Evolutionary conservation across 2,329 filamentous ascomycete species (phyloP), one percentile per base, ranked within the genome.

Genomic region (Diaporthe sp.): DNA sequence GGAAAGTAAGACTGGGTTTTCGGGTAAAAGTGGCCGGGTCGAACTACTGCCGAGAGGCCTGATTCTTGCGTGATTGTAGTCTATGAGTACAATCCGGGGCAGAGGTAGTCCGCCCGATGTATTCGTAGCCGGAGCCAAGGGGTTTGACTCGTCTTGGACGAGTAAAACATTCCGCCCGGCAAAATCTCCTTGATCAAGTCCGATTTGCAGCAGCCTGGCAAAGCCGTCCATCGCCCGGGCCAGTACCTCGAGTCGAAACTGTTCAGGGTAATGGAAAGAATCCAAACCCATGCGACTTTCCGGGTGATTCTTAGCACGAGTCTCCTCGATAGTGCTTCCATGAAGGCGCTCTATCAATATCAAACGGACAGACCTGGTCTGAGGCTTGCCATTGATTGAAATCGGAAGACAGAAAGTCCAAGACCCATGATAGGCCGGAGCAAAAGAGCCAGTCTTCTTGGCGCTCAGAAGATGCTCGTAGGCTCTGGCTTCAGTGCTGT

Each of bases 241-340:
- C 8, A 70, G 8, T 19, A 70, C 17, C 25, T 70, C 51, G 4
- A 70, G 51, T 3, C 51, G 51, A 3, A n/a, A 70, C 17, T 58
- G 17, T 58, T 58, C 67, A 10, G 67, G 67, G 13, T 70, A 58
- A 15, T 58, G 67, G 13, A 70, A 70, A 12, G 67, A 46, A 42
- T 70, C 34, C 15, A 25, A 8, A 10, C 37, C 31, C 39, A 10
- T 34, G 1, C 3, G 0, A 19, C 1, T 7, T 6, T 31, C 19
- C 8, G 37, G 37, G 25, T 58, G 10, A 22, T 70, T 70, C 4
- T 15, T 39, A 28, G 37, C 39, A 22, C 17, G 51, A 6, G 37
- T 70, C 10, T 13, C 15, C 7, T 13, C 9, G 2, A 70, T 70
- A 10, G n/a, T 46, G n/a, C 2, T 46, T 19, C 67, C 51, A 46